Evolutionary conservation across 208 protist genomes (phyloP).

Genomic region (Borovskyia barvae): DNA sequence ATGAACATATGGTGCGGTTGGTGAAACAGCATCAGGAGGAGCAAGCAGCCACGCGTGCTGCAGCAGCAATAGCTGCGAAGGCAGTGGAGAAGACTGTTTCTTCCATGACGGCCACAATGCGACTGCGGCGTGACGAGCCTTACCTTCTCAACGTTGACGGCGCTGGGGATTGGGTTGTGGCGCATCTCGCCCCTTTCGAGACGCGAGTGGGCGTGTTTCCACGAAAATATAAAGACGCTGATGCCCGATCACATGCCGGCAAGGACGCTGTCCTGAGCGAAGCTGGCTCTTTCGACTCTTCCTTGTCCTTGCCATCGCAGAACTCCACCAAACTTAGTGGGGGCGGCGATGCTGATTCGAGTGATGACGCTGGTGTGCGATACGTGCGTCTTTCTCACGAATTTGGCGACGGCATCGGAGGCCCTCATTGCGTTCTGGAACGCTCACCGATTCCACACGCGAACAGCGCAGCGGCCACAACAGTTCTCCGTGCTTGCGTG

Average conservation of each 20-base stretch:
- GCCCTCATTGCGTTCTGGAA: constrained; percentile 25
- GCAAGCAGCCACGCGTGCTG: constrained; percentile 13
- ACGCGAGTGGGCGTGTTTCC: constrained; percentile 39
- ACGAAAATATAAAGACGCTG: background rate
- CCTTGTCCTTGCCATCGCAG: background rate
- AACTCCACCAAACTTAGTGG: background rate
- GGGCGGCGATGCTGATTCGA: background rate
- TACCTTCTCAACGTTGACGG: constrained; percentile 80
- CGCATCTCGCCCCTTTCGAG: constrained; percentile 31
- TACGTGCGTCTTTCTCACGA: constrained; percentile 10
- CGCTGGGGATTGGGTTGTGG: constrained; percentile 67
- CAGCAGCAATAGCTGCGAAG: constrained; percentile 3
- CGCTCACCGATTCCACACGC: background rate
- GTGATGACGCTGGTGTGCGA: background rate
- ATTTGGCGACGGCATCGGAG: constrained; percentile 22
- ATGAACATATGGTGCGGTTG: constrained; percentile 17
- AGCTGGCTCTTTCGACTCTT: constrained; percentile 21
- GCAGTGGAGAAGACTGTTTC: constrained; percentile 17
- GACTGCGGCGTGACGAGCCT: constrained; percentile 27
- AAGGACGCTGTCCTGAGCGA: background rate
- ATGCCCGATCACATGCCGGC: background rate
- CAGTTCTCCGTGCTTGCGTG: constrained; percentile 7
- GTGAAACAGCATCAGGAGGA: constrained; percentile 17
- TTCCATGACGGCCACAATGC: constrained; percentile 22
- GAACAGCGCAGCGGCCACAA: background rate